Base-by-base conservation (phyloP, 495 filamentous ascomycete genomes). In the Aspergillus hancockii region DNA sequence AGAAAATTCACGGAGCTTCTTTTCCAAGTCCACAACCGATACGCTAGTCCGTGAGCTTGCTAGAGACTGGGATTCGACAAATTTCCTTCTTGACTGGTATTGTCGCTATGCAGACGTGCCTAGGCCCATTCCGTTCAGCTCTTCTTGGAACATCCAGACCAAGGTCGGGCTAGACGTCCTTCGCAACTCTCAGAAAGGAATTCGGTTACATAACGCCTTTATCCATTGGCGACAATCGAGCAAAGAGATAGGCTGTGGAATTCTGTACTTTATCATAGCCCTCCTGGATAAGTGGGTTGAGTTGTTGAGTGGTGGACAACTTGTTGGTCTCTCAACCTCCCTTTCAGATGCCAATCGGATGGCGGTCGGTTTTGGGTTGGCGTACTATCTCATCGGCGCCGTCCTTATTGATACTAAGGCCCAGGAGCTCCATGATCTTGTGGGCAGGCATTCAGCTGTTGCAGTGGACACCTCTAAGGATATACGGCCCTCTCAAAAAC, bases 221-320 rank as follows among this genome's bases (percentile, higher is more conserved):
- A 76, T 86, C 36, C 83, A 84, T 59, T 87, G 83, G 83, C 82
- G 84, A 8, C 76, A 83, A 30, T 79, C 81, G 0, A 82, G 80
- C 47, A 70, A 77, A 45, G 84, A 87, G 56, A 75, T 87, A 16
- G 81, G 83, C 23, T 85, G 80, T 54, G 80, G 81, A 41, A 62
- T 85, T 41, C 66, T 85, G 8, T 86, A 83, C 70, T 87, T 87
- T 55, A 59, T 87, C 19, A 66, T 85, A 43, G 84, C 84, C 14
- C 79, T 87, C 21, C 67, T 84, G 32, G 84, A 87, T 62, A 84
- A 84, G 52, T 87, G 84, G 84, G 63, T 81, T n/a, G 71, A 78
- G 19, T 58, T 86, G 18, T 58, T 85, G 7, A 76, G 73, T 45
- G 81, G 83, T 28, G 73, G 71, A 25, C 63, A 71, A 22, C 63